Evolutionary conservation across 345 rosid species (phyloP).

Genomic region (Garcia nutans): DNA sequence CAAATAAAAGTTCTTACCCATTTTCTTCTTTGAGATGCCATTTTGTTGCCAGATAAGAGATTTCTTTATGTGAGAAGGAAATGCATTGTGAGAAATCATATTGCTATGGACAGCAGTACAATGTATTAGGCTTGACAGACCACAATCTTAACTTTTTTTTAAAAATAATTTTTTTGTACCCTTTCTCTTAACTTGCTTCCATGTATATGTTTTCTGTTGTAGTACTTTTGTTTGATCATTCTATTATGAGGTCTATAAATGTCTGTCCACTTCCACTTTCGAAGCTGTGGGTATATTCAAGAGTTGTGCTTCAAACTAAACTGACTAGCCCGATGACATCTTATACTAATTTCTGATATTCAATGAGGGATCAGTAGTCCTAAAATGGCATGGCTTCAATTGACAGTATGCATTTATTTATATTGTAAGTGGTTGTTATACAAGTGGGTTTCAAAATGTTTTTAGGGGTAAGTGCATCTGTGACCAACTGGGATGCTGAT

Average conservation of each 20-base stretch:
- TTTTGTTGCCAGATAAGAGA: background rate
- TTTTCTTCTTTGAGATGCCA: background rate
- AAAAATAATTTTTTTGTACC: no score
- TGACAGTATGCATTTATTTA: background rate
- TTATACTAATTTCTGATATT: background rate
- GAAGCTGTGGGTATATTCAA: background rate
- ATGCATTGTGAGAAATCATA: background rate
- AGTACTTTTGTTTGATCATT: background rate
- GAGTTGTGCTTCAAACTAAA: background rate
- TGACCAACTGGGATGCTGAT: slow-evolving; percentile 77
- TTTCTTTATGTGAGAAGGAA: background rate
- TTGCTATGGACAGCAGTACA: background rate
- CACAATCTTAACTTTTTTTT: background rate
- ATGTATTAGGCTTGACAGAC: background rate
- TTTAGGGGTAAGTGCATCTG: slow-evolving; percentile 81
- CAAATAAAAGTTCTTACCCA: background rate
- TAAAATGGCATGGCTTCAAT: background rate
- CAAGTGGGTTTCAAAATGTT: slow-evolving; percentile 98
- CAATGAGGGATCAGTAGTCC: background rate
- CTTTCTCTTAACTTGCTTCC: background rate
- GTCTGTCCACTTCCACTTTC: background rate
- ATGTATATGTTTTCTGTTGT: background rate
- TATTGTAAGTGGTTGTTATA: slow-evolving; percentile 13
- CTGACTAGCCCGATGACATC: background rate
- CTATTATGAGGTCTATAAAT: background rate